These are phyloP conservation scores for Yarrowia yakushimensis DNA, from an alignment of 805 yeast genomes.

Conservation along the genomic window DNA sequence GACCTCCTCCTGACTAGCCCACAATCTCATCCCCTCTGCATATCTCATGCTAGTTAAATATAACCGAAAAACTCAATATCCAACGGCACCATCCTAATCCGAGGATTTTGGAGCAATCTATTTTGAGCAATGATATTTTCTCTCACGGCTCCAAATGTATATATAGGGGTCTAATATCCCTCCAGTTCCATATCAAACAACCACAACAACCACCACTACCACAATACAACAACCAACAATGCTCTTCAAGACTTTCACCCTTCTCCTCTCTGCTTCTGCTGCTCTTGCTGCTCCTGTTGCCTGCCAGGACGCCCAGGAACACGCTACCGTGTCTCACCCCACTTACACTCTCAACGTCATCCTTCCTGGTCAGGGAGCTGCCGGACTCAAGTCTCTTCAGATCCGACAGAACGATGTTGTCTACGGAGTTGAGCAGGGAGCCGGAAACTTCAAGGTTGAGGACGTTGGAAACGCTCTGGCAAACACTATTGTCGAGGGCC, in stretches of 20 bases:
- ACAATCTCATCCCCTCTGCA: background rate
- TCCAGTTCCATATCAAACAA: background rate
- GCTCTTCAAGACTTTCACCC: background rate
- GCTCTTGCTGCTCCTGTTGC: background rate
- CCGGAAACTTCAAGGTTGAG: background rate
- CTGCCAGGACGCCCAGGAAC: background rate
- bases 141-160: background rate
- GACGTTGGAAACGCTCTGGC: background rate
- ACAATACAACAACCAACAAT: background rate
- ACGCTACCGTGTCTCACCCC: background rate
- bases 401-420: background rate
- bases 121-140: background rate
- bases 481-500: background rate
- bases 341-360: background rate
- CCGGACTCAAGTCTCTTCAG: background rate
- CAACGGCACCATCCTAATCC: background rate
- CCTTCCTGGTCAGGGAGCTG: background rate
- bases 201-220: background rate
- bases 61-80: background rate
- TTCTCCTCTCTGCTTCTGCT: background rate
- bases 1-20: background rate
- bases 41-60: background rate
- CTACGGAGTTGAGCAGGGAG: background rate
- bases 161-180: background rate
- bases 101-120: background rate